Evolutionary conservation across 2,329 filamentous ascomycete species (phyloP).

Genomic region (Aspergillus hortae): DNA sequence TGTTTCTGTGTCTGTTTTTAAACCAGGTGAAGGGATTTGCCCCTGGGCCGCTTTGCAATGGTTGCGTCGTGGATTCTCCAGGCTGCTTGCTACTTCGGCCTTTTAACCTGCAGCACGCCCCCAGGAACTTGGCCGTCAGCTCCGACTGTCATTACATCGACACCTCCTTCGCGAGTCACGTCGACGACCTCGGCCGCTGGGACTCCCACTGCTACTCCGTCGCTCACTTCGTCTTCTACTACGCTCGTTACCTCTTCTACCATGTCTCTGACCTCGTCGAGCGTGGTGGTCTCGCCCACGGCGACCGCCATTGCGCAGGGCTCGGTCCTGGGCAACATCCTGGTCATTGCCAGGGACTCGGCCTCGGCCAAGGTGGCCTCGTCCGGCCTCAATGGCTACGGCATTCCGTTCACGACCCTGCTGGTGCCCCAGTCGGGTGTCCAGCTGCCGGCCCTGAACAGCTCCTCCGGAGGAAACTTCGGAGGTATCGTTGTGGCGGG

Average conservation of each 20-base stretch:
- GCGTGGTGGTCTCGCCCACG: slow-evolving; percentile 14
- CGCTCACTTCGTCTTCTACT: slow-evolving; percentile 11
- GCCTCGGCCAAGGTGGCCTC: slow-evolving; percentile 48
- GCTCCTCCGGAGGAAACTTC: slow-evolving; percentile 52
- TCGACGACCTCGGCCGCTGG: slow-evolving; percentile 2
- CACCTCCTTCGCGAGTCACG: slow-evolving; percentile 10
- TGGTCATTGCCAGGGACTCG: slow-evolving; percentile 55
- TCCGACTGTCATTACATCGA: slow-evolving; percentile 22
- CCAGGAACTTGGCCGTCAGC: slow-evolving; percentile 25
- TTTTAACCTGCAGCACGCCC: slow-evolving; percentile 31
- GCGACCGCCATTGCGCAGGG: slow-evolving; percentile 18
- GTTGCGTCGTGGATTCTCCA: slow-evolving; percentile 20
- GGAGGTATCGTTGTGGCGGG: slow-evolving; percentile 56
- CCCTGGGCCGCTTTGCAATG: slow-evolving; percentile 21
- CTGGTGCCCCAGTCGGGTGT: slow-evolving; percentile 53
- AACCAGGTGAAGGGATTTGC: slow-evolving; percentile 1
- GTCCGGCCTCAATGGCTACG: slow-evolving; percentile 58
- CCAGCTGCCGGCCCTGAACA: slow-evolving; percentile 52
- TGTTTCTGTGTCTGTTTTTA: slow-evolving; percentile 9
- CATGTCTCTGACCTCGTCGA: slow-evolving; percentile 24
- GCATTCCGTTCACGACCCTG: slow-evolving; percentile 56
- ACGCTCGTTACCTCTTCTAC: slow-evolving; percentile 8
- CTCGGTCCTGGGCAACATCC: slow-evolving; percentile 43
- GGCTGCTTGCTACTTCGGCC: slow-evolving; percentile 25
- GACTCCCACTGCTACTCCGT: slow-evolving; percentile 10